A percentile compares a stretch with the other conserved stretches of the same genome.
These are phyloP conservation scores for Candida glaebosa DNA, from an alignment of 805 yeast species.

Conservation along the genomic window DNA sequence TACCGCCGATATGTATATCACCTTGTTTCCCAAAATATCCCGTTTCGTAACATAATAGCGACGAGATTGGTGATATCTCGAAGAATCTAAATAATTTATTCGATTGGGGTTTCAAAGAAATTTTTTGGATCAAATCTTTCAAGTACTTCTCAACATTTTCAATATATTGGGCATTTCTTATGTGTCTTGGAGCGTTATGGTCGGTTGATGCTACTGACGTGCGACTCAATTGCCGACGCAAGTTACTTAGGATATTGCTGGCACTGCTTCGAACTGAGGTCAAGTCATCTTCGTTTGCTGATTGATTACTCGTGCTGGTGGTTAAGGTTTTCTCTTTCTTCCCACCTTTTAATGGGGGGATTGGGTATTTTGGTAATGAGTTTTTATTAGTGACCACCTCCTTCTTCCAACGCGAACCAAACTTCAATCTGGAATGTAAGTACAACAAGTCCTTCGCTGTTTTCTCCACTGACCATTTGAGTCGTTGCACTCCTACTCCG, in stretches of 20 bases:
- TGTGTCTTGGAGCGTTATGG: conserved; percentile 18
- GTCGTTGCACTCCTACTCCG: conserved; percentile 76
- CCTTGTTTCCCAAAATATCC: conserved; percentile 91
- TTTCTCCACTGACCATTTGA: conserved; percentile 77
- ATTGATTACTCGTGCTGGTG: not conserved
- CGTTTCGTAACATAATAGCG: conserved; percentile 76
- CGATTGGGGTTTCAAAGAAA: conserved; percentile 75
- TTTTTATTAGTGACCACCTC: conserved; percentile 30
- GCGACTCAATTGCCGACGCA: conserved; percentile 29
- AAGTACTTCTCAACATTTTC: conserved; percentile 64
- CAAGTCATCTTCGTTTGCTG: conserved; percentile 7
- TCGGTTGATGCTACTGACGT: conserved; percentile 27
- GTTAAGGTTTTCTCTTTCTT: conserved; percentile 3
- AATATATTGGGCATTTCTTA: conserved; percentile 37
- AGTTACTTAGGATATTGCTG: conserved; percentile 22
- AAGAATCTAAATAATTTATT: conserved; percentile 81
- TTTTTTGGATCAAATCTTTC: conserved; percentile 51
- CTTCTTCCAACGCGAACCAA: conserved; percentile 35
- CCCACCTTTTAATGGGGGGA: conserved; percentile 31
- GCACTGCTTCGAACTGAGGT: conserved; percentile 14
- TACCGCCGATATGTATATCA: conserved; percentile 69
- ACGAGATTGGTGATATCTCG: conserved; percentile 85
- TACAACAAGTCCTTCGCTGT: conserved; percentile 68
- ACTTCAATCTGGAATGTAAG: conserved; percentile 65
- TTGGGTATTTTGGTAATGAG: conserved; percentile 44